Evolutionary conservation across 495 filamentous ascomycete genomes (phyloP), one percentile per base, ranked within the genome.

Genomic region (Daldinia caldariorum): DNA sequence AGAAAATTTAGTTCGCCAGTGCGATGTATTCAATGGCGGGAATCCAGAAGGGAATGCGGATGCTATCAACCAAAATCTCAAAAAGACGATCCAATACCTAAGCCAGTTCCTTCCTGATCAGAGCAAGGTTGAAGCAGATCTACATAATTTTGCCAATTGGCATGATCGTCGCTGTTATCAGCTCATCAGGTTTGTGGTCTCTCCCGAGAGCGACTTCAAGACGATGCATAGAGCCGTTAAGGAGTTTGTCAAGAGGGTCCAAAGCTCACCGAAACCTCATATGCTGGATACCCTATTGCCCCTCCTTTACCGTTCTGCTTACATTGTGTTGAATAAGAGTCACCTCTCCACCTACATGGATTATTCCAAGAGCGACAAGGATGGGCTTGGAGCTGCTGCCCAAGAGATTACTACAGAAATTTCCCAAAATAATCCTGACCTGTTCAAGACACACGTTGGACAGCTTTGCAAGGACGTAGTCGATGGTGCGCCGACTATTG

Each of bases 321-420:
- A 91, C 51, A 84, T 98, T 38, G 83, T 97, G 51, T 97, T 94
- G 81, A 99, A 98, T 81, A 89, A 90, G 64, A 97, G 94, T 75
- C 94, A 98, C 71, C 89, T 98, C 10, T 89, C 94, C 1, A 89
- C 92, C 1, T 93, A 97, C 69, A 92, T 97, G 84, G 89, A 92
- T 61, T 90, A 90, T 68, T 92, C 93, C 0, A 88, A 91, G 66
- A 91, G 89, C 3, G 90, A 97, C 74, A 90, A 93, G 69, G 86
- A 93, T 41, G 87, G 87, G 0, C 80, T 98, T 66, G 91, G 91
- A 14, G 79, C 85, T 8, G 87, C 91, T 0, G 95, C 95, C 7
- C 94, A 97, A 69, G 93, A 97, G 75, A 87, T 98, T 50, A 84
- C 97, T 29, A 94, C 93, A 74, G 92, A 98, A 73, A 97, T 99